Percentiles rank a stretch among this genome's conserved stretches.
Conservation (phyloP, 2,329 filamentous ascomycete species). For the Hymenotorrendiella dingleyae region DNA sequence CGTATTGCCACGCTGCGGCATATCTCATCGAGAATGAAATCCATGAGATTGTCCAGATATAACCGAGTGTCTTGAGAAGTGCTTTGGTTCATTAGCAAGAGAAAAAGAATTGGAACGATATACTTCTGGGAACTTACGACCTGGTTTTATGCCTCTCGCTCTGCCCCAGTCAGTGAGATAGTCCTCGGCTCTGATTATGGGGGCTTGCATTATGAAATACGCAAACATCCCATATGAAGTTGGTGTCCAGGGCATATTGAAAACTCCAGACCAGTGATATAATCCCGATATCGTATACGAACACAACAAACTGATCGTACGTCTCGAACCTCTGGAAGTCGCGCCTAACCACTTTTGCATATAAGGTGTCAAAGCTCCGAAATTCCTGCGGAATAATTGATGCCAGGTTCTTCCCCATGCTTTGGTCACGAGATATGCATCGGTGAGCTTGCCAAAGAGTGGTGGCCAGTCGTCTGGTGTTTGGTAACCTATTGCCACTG, state of each 20-base stretch:
- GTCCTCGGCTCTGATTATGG: slow-evolving; percentile 5
- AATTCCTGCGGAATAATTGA: background rate
- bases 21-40: slow-evolving; percentile 9
- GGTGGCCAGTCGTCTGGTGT: slow-evolving; percentile 5
- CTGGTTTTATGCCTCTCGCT: background rate
- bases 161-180: slow-evolving; percentile 4
- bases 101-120: background rate
- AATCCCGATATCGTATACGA: background rate
- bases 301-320: background rate
- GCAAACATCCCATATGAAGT: slow-evolving; percentile 7
- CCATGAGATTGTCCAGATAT: slow-evolving; percentile 4
- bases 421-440: slow-evolving; percentile 6
- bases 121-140: background rate
- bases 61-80: slow-evolving; percentile 4
- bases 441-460: slow-evolving; percentile 5
- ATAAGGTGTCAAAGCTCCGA: background rate
- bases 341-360: background rate
- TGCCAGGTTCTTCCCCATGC: slow-evolving; percentile 9
- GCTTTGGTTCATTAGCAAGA: background rate
- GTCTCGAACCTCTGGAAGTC: background rate
- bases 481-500: slow-evolving; percentile 1
- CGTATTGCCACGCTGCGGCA: slow-evolving; percentile 9
- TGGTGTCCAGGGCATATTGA: slow-evolving; percentile 1
- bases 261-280: slow-evolving; percentile 3
- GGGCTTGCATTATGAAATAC: slow-evolving; percentile 8